phyloP scores from a whole-genome alignment of 495 filamentous ascomycete genomes.

The Neurospora sp. region DNA sequence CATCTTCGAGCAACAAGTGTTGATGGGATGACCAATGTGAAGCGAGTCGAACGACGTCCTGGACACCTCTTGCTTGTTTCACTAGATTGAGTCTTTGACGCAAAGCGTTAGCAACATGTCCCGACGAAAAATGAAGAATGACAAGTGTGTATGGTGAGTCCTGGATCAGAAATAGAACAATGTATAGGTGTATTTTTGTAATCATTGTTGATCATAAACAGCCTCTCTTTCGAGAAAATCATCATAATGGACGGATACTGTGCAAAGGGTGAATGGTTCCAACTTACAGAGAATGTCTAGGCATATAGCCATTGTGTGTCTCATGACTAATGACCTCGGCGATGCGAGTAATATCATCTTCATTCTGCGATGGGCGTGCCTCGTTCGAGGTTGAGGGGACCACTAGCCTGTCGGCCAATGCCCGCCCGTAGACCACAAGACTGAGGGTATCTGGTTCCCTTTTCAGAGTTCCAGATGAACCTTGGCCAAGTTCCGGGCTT shows the following conservation, averaged over 20 bases:
- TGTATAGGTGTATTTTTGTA: not conserved
- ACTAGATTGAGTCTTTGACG: conserved; percentile 9
- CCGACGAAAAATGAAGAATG: not conserved
- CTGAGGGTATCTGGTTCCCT: not conserved
- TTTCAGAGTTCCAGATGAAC: not conserved
- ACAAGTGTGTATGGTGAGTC: not conserved
- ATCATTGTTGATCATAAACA: not conserved
- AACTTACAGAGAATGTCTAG: conserved; percentile 14
- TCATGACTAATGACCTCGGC: conserved; percentile 5
- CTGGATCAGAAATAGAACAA: not conserved
- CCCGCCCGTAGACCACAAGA: conserved; percentile 2
- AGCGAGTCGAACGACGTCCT: conserved; percentile 7
- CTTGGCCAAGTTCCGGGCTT: not conserved
- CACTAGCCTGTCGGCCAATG: not conserved
- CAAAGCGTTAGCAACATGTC: conserved; percentile 1
- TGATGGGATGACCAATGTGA: conserved; percentile 10
- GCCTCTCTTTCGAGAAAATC: not conserved
- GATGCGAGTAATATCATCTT: conserved; percentile 5
- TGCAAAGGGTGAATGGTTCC: not conserved
- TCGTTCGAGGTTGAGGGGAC: not conserved
- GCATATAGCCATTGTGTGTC: conserved; percentile 14
- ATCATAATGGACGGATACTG: not conserved
- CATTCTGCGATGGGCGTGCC: not conserved
- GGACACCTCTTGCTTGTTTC: not conserved
- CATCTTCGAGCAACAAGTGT: conserved; percentile 2